phyloP scores from a whole-genome alignment of 2,329 filamentous ascomycete species.

The Fusarium sp. region DNA sequence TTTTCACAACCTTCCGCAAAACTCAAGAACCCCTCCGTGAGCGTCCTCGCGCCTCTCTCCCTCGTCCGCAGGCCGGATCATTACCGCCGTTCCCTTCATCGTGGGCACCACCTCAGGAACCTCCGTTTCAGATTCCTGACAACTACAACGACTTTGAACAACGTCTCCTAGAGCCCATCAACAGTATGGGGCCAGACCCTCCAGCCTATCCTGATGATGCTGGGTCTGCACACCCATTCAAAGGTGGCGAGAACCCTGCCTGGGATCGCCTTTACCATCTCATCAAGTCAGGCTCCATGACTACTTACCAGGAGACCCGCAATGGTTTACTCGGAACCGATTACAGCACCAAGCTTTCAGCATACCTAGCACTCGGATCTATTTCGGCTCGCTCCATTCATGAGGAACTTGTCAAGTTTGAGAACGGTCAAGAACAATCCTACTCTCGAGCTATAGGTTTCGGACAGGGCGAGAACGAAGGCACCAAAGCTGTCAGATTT shows the following conservation, averaged over 20 bases:
- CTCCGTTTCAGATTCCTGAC: constrained; percentile 71
- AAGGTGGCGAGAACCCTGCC: constrained; percentile 72
- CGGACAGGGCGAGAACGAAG: constrained; percentile 76
- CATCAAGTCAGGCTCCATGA: constrained; percentile 68
- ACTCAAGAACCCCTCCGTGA: constrained; percentile 75
- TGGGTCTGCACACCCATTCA: constrained; percentile 71
- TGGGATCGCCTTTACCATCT: constrained; percentile 68
- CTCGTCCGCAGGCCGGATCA: constrained; percentile 58
- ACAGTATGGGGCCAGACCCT: constrained; percentile 59
- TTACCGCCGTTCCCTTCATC: constrained; percentile 64
- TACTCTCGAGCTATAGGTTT: constrained; percentile 63
- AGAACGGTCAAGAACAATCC: constrained; percentile 65
- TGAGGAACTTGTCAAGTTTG: constrained; percentile 71
- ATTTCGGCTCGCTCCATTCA: constrained; percentile 80
- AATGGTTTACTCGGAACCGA: constrained; percentile 77
- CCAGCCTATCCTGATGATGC: constrained; percentile 63
- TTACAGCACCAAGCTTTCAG: constrained; percentile 80
- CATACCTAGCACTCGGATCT: constrained; percentile 76
- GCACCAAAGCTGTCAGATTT: constrained; percentile 74
- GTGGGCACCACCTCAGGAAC: constrained; percentile 65
- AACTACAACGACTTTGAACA: constrained; percentile 62
- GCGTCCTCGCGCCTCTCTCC: constrained; percentile 67
- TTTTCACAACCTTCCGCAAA: constrained; percentile 81
- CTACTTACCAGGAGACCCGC: constrained; percentile 73
- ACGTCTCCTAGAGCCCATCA: constrained; percentile 67